Conservation (phyloP, 2,329 filamentous ascomycete species). For the Hypoxylon sp. region DNA sequence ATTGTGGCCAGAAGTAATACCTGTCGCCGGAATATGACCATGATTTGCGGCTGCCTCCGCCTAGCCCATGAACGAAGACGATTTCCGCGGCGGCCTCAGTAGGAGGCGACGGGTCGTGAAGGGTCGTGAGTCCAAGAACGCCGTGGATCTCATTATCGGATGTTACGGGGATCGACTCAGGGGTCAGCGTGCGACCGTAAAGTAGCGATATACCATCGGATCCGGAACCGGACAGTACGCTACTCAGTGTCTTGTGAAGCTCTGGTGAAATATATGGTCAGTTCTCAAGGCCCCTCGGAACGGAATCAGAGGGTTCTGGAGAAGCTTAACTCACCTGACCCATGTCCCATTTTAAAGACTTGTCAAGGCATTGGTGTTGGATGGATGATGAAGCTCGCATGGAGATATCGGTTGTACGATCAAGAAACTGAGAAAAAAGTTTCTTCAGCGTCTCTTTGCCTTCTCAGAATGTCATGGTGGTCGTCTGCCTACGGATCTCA, state of each 20-base stretch:
- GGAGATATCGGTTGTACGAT: conserved; percentile 8
- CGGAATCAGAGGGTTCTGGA: not conserved
- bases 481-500: not conserved
- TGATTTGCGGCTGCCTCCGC: conserved; percentile 38
- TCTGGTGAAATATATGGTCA: conserved; percentile 1
- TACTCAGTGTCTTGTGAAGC: conserved; percentile 11
- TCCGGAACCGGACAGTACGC: not conserved
- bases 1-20: conserved; percentile 33
- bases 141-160: conserved; percentile 16
- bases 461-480: too few relatives aligned
- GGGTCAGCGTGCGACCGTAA: not conserved
- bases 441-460: not conserved
- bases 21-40: conserved; percentile 27
- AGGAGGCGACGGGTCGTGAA: conserved; percentile 14
- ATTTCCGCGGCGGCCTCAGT: conserved; percentile 8
- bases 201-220: not conserved
- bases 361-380: not conserved
- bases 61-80: conserved; percentile 33
- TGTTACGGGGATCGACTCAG: conserved; percentile 5
- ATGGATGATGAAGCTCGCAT: not conserved
- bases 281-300: conserved; percentile 1
- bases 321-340: conserved; percentile 7
- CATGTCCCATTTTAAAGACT: conserved; percentile 7
- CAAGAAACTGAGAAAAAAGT: not conserved
- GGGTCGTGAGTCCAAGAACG: conserved; percentile 15